A percentile compares a stretch with the other conserved stretches of the same genome.
Evolutionary conservation across 2,329 filamentous ascomycete genomes (phyloP).

Genomic region (Colletotrichum sp.): DNA sequence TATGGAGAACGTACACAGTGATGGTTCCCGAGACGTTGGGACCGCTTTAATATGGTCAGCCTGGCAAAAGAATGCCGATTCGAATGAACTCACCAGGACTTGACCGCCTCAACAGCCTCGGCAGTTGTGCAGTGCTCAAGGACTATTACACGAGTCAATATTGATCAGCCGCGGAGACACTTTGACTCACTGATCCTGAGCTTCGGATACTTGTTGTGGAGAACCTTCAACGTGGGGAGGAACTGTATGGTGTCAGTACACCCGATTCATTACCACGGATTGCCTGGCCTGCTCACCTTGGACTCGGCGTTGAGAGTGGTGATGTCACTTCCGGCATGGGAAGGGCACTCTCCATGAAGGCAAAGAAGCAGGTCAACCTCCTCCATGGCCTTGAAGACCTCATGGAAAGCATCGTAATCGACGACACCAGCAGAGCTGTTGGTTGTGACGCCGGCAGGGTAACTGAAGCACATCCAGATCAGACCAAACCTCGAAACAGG

Average conservation of each 20-base stretch:
- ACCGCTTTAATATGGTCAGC: conserved; percentile 63
- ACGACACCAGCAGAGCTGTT: conserved; percentile 73
- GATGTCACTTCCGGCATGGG: conserved; percentile 40
- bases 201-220: conserved; percentile 77
- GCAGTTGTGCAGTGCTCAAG: conserved; percentile 89
- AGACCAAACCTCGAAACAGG: not conserved
- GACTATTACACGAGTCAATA: conserved; percentile 30
- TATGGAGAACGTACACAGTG: conserved; percentile 30
- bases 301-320: conserved; percentile 73
- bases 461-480: not conserved
- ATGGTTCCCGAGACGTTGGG: conserved; percentile 66
- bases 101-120: conserved; percentile 78
- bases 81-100: not conserved
- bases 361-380: conserved; percentile 82
- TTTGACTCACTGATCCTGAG: conserved; percentile 54
- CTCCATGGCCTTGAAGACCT: conserved; percentile 90
- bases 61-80: not conserved
- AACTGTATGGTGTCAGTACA: conserved; percentile 50
- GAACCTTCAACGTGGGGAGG: conserved; percentile 75
- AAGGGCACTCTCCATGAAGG: conserved; percentile 85
- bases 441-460: conserved; percentile 59
- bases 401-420: conserved; percentile 72
- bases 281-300: conserved; percentile 27
- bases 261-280: not conserved
- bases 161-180: too few species aligned